A percentile compares a stretch with the other conserved stretches of the same genome.
These are phyloP conservation scores for Stagonosporopsis vannaccii DNA, from an alignment of 2,329 filamentous ascomycete genomes.

Conservation along the genomic window DNA sequence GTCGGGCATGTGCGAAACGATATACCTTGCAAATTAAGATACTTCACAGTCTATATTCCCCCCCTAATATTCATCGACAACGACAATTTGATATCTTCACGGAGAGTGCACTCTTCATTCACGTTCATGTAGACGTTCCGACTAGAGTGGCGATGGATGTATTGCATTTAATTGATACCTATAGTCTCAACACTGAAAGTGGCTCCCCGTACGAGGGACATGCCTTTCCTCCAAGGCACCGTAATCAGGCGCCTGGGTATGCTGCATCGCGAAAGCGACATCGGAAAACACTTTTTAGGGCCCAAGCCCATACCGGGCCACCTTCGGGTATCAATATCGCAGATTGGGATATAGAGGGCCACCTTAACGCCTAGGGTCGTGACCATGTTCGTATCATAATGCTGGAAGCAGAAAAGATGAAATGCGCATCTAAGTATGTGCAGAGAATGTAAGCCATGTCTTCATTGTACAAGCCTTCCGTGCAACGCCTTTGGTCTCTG, in stretches of 20 bases:
- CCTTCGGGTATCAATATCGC: conserved; percentile 21
- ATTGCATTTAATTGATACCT: background rate
- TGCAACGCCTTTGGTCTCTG: background rate
- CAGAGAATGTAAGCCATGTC: conserved; percentile 6
- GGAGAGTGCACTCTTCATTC: background rate
- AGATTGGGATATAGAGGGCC: conserved; percentile 14
- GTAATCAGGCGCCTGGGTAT: background rate
- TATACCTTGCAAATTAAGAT: conserved; percentile 27
- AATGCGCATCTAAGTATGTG: conserved; percentile 8
- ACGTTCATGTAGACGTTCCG: background rate
- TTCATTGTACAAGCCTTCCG: background rate
- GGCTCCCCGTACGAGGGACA: too few relatives aligned
- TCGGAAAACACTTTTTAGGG: conserved; percentile 15
- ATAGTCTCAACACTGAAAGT: background rate
- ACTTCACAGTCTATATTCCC: background rate
- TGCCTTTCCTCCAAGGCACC: background rate
- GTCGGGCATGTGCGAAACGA: conserved; percentile 10
- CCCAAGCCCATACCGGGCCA: conserved; percentile 10
- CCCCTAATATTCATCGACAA: background rate
- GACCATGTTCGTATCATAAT: conserved; percentile 11
- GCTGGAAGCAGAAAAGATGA: conserved; percentile 1
- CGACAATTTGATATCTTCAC: background rate
- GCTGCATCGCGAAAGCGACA: background rate
- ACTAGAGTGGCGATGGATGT: background rate
- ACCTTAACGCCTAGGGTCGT: conserved; percentile 15